phyloP scores from a whole-genome alignment of 2,329 filamentous ascomycete genomes.

The Triangularia setosa region DNA sequence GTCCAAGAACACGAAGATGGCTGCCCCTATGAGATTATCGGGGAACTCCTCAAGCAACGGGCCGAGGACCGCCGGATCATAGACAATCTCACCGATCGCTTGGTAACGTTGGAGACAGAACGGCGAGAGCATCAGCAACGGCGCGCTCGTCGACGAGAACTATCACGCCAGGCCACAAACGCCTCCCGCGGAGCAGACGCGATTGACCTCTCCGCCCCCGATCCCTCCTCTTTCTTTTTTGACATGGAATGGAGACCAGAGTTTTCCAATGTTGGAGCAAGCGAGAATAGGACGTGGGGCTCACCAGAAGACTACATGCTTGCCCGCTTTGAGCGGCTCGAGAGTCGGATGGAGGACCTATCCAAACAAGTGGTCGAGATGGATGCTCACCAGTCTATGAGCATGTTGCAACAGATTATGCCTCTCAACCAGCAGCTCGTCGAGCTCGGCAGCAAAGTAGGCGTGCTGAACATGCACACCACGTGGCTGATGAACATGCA shows the following conservation, averaged over 20 bases:
- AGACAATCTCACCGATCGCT: slow-evolving; percentile 34
- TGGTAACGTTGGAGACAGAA: slow-evolving; percentile 34
- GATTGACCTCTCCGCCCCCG: neutral
- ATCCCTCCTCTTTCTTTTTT: slow-evolving; percentile 20
- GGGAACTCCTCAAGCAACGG: slow-evolving; percentile 44
- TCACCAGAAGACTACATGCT: slow-evolving; percentile 42
- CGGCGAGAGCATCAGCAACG: slow-evolving; percentile 34
- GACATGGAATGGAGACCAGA: neutral
- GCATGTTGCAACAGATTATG: slow-evolving; percentile 59
- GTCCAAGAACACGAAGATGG: slow-evolving; percentile 43
- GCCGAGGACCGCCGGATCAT: slow-evolving; percentile 41
- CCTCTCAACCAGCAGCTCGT: slow-evolving; percentile 60
- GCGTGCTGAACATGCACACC: slow-evolving; percentile 57
- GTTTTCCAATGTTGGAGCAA: neutral
- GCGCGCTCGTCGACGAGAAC: slow-evolving; percentile 24
- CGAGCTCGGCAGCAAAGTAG: slow-evolving; percentile 54
- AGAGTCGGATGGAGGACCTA: slow-evolving; percentile 54
- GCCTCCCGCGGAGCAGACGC: slow-evolving; percentile 3
- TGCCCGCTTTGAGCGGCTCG: slow-evolving; percentile 47
- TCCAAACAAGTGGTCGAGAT: slow-evolving; percentile 55
- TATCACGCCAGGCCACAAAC: neutral
- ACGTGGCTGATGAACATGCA: slow-evolving; percentile 52
- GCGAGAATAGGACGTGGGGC: slow-evolving; percentile 32
- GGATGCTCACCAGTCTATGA: slow-evolving; percentile 57
- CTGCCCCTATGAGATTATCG: slow-evolving; percentile 53